Conservation (phyloP, 371 early-diverging fungal genomes). For the Batkoa obscura region DNA sequence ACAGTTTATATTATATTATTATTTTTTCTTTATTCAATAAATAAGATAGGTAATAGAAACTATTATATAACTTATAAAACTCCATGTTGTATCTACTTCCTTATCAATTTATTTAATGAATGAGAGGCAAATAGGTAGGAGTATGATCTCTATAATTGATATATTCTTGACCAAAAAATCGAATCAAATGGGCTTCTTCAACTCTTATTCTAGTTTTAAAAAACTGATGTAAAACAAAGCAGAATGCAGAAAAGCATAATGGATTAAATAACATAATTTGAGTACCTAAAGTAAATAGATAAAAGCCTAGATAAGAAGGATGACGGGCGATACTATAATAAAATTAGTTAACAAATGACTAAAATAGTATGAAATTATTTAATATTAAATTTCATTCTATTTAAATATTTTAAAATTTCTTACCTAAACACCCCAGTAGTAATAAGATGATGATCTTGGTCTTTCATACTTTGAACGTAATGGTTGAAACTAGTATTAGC, state of each 20-base stretch:
- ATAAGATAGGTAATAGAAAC: too few species aligned
- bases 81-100: too few species aligned
- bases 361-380: neutral
- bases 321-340: slow-evolving; percentile 26
- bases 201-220: slow-evolving; percentile 44
- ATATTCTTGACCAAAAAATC: slow-evolving; percentile 65
- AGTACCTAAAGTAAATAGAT: slow-evolving; percentile 58
- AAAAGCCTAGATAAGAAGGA: slow-evolving; percentile 82
- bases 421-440: slow-evolving; percentile 61
- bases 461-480: slow-evolving; percentile 38
- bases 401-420: neutral
- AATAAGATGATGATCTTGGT: slow-evolving; percentile 42
- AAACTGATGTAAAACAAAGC: slow-evolving; percentile 37
- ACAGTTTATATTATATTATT: too few species aligned
- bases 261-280: slow-evolving; percentile 57
- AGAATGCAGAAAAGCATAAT: slow-evolving; percentile 37
- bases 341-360: neutral
- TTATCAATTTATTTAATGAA: slow-evolving; percentile 7
- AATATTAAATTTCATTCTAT: too few species aligned
- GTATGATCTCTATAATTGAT: slow-evolving; percentile 21
- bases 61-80: too few species aligned
- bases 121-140: slow-evolving; percentile 27
- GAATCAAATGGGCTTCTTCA: slow-evolving; percentile 47
- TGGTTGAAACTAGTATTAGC: slow-evolving; percentile 64
- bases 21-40: too few species aligned